phyloP scores from a whole-genome alignment of 768 basidiomycete genomes.

The Mycena amicta region DNA sequence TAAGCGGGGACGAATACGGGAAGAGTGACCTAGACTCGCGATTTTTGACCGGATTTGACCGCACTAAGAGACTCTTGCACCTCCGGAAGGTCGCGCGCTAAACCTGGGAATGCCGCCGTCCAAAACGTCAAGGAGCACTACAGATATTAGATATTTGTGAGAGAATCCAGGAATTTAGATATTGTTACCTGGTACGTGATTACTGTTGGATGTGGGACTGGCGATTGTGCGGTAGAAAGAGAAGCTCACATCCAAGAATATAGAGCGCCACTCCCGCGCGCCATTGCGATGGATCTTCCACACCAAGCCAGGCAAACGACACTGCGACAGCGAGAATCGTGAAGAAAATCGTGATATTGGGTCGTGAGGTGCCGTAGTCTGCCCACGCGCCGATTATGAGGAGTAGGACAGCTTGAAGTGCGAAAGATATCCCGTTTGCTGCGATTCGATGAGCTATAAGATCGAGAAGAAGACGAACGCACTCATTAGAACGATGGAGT shows the following conservation, averaged over 20 bases:
- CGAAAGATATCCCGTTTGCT: constrained; percentile 77
- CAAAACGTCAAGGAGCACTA: constrained; percentile 77
- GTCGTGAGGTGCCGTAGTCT: constrained; percentile 70
- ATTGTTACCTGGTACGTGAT: constrained; percentile 66
- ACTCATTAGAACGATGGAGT: constrained; percentile 73
- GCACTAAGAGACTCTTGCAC: constrained; percentile 54
- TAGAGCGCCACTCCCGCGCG: constrained; percentile 62
- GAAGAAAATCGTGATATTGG: constrained; percentile 78
- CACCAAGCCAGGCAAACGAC: constrained; percentile 79
- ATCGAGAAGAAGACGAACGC: not conserved
- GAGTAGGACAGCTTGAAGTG: constrained; percentile 69
- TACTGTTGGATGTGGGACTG: constrained; percentile 40
- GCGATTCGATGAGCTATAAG: not conserved
- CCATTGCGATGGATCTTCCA: constrained; percentile 67
- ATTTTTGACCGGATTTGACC: constrained; percentile 45
- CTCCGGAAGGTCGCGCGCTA: constrained; percentile 70
- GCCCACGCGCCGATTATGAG: constrained; percentile 76
- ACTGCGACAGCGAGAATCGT: constrained; percentile 66
- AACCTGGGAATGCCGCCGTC: constrained; percentile 81
- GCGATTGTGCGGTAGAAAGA: not conserved
- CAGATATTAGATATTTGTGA: constrained; percentile 6
- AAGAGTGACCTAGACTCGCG: constrained; percentile 35
- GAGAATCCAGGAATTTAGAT: not conserved
- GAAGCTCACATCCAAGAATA: constrained; percentile 59
- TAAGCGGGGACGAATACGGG: not conserved